Evolutionary conservation across 2,329 filamentous ascomycete genomes (phyloP), one percentile per base, ranked within the genome.

Genomic region (Coleophoma crateriformis): DNA sequence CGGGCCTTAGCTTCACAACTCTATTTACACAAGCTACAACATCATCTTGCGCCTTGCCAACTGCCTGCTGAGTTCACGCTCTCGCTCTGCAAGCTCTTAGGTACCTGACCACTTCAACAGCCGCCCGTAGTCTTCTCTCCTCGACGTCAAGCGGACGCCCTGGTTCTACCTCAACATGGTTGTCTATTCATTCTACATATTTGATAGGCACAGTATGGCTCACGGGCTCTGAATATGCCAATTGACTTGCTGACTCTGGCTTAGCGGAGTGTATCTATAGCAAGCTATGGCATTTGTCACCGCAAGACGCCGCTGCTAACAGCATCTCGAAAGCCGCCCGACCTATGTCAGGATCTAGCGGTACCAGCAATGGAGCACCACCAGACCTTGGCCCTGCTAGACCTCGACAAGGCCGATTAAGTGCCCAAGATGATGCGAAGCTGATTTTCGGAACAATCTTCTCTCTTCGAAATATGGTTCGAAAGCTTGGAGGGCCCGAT

Each of bases 181-280:
- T 53, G 88, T 97, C 69, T 97, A 95, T 73, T 91, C 90, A 52
- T 96, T 99, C 73, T 96, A 96, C 77, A 96, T 99, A 67, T 99
- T 99, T 68, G 94, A 99, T 73, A 87, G 94, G 58, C 94, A 99
- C 72, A 96, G 94, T 96, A 78, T 66, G 81, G 6, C 17, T 43
- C 34, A 42, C 37, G 33, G 22, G 34, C 37, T 37, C 8, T 7
- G 27, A 10, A 27, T 27, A 27, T 27, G 8, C 7, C 27, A 27
- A 27, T 27, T 27, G 27, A 44, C 41, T 19, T 19, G 19, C 19
- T 38, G 22, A 17, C 37, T 37, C 33, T 17, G 34, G 17, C 19
- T 38, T 68, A 97, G 92, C 94, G 66, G 92, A 97, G 73, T 99
- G 94, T 75, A 90, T 99, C 71, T 99, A 97, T 82, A 87, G 84